These are phyloP conservation scores for Xylaria bambusicola DNA, from an alignment of 495 filamentous ascomycete genomes.

Conservation along the genomic window DNA sequence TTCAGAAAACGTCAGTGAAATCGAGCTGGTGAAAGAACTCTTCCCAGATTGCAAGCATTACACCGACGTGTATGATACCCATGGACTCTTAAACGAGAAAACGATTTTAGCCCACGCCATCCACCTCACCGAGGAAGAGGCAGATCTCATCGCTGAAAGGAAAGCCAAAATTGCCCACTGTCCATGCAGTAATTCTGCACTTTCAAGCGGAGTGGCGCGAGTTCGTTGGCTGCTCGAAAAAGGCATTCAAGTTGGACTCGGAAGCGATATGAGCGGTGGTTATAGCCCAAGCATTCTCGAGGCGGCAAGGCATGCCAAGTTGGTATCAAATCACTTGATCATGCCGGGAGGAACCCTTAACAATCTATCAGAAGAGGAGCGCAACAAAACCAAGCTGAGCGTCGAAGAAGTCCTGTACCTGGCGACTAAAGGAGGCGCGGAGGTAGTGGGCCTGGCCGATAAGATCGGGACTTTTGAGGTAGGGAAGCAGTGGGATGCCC, in stretches of 20 bases:
- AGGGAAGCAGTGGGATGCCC: slow-evolving; percentile 90
- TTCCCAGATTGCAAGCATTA: slow-evolving; percentile 71
- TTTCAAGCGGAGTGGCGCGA: slow-evolving; percentile 72
- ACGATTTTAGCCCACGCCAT: slow-evolving; percentile 89
- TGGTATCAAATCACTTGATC: slow-evolving; percentile 70
- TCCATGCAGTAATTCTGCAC: slow-evolving; percentile 77
- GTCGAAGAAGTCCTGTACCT: slow-evolving; percentile 90
- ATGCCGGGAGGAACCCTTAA: slow-evolving; percentile 44
- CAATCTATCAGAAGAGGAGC: slow-evolving; percentile 28
- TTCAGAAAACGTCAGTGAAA: slow-evolving; percentile 76
- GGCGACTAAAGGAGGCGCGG: slow-evolving; percentile 77
- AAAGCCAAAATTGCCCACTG: slow-evolving; percentile 77
- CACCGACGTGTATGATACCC: slow-evolving; percentile 74
- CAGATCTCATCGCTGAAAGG: slow-evolving; percentile 58
- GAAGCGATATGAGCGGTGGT: slow-evolving; percentile 88
- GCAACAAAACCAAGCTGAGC: slow-evolving; percentile 57
- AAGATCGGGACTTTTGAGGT: slow-evolving; percentile 76
- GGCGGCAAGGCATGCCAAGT: slow-evolving; percentile 72
- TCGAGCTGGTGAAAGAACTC: slow-evolving; percentile 64
- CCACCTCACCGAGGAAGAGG: slow-evolving; percentile 68
- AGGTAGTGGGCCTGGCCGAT: slow-evolving; percentile 68
- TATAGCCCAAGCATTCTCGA: slow-evolving; percentile 78
- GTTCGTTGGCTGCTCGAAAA: slow-evolving; percentile 72
- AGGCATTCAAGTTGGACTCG: slow-evolving; percentile 78
- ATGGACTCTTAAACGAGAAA: slow-evolving; percentile 64